Evolutionary conservation across 2,329 filamentous ascomycete genomes (phyloP).

Genomic region (Cladophialophora carrionii): DNA sequence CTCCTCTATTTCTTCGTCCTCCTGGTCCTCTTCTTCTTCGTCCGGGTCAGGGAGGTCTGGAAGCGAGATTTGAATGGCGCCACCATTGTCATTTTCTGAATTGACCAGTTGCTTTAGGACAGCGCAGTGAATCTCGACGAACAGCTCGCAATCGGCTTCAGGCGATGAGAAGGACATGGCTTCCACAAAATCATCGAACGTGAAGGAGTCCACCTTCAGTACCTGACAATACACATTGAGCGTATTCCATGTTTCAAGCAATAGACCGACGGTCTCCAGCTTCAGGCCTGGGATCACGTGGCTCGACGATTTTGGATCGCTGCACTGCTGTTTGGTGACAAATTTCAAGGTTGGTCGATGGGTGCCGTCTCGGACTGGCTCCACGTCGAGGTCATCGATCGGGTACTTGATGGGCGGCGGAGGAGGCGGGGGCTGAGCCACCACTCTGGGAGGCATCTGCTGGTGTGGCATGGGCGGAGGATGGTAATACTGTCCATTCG

Average conservation of each 20-base stretch:
- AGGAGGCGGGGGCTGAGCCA: constrained; percentile 58
- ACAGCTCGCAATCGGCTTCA: constrained; percentile 76
- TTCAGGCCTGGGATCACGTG: constrained; percentile 63
- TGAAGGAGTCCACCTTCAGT: constrained; percentile 93
- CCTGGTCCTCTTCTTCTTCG: constrained; percentile 66
- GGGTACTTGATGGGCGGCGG: constrained; percentile 87
- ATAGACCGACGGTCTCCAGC: constrained; percentile 80
- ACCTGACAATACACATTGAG: constrained; percentile 98
- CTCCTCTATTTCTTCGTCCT: constrained; percentile 62
- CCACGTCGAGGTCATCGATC: constrained; percentile 87
- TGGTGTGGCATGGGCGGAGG: constrained; percentile 24
- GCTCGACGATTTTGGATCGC: constrained; percentile 57
- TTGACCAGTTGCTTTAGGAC: constrained; percentile 85
- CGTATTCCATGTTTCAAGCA: constrained; percentile 94
- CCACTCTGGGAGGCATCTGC: constrained; percentile 18
- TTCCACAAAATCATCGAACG: constrained; percentile 93
- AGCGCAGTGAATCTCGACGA: constrained; percentile 89
- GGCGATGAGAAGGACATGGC: constrained; percentile 77
- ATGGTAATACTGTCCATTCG: constrained; percentile 41
- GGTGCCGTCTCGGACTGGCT: constrained; percentile 64
- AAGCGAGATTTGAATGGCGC: constrained; percentile 76
- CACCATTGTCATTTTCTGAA: constrained; percentile 69
- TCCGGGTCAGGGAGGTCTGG: constrained; percentile 74
- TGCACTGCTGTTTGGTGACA: constrained; percentile 58
- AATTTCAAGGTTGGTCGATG: constrained; percentile 78